Base-by-base conservation (phyloP, 495 filamentous ascomycete species). In the Tricharina praecox region DNA sequence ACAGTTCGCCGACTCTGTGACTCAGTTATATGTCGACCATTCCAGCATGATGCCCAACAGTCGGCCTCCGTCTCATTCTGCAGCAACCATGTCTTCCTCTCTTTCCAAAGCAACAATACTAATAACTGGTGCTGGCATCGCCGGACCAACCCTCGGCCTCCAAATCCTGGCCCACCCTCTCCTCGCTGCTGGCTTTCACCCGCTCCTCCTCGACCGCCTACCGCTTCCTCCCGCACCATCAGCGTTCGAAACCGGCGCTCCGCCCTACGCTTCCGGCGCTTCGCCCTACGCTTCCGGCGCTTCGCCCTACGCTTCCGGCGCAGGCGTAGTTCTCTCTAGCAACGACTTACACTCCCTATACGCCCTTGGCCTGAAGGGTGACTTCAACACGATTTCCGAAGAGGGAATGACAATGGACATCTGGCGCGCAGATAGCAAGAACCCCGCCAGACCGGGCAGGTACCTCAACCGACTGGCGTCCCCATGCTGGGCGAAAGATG, bases 311-410 rank as follows among this genome's bases (percentile, higher is more conserved):
- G 35, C 21, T 30, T 24, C 46, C 18, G 53, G 53, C 5, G 53
- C 53, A 15, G 53, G 44, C 18, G 46, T 55, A 11, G 41, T 68
- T 52, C 65, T 69, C 39, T 71, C 70, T 18, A 62, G 59, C 15
- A 61, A 62, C 3, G 60, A 42, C 23, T 20, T 52, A 0, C 50
- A 61, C 45, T 58, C 49, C 18, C 45, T 54, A n/a, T 23, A 34
- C 18, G 36, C 49, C 7, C 46, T 55, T 5, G 53, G 46, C 4
- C 30, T 55, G 21, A 13, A 33, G 5, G 21, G 34, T 13, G 40
- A 32, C 11, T 8, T 55, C 5, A 49, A 46, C 44, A 20, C 25
- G 1, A 26, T 20, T 25, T 50, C 46, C 1, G 38, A 36, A 4
- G 46, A 45, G 8, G 40, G 35, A 18, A 4, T 50, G 3, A 23